Percentiles rank a stretch among this genome's conserved stretches.
Evolutionary conservation across 139 green algal species (phyloP).

Genomic region (Chlamydomonas incerta): DNA sequence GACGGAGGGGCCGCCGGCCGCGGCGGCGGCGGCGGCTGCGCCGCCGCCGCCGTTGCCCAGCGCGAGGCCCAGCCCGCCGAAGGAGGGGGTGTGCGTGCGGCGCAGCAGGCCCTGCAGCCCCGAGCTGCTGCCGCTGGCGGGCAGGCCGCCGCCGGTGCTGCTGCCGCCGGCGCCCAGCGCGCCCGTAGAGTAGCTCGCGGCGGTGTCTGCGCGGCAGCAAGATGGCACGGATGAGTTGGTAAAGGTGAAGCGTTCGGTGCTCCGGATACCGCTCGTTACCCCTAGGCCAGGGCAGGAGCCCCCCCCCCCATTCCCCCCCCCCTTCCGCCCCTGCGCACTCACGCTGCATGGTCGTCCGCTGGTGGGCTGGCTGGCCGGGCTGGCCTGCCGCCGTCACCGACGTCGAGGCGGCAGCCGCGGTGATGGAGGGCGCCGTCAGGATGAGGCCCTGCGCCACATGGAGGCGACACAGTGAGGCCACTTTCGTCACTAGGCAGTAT

Average conservation of each 20-base stretch:
- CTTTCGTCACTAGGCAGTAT: too few species aligned
- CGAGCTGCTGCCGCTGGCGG: slow-evolving; percentile 14
- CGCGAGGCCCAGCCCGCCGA: slow-evolving; percentile 1
- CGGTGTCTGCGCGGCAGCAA: too few species aligned
- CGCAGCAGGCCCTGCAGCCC: slow-evolving; percentile 33
- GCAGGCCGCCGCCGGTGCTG: neutral
- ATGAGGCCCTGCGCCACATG: slow-evolving; percentile 3
- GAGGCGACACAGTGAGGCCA: too few species aligned
- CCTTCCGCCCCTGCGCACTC: too few species aligned
- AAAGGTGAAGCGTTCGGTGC: too few species aligned
- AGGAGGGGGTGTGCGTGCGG: neutral
- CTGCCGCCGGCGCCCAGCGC: neutral
- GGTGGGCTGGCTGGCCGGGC: neutral
- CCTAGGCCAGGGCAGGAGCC: too few species aligned
- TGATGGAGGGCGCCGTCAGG: slow-evolving; percentile 10
- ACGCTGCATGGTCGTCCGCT: neutral
- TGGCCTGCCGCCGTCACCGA: neutral
- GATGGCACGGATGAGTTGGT: too few species aligned
- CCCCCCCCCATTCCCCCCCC: too few species aligned
- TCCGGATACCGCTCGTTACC: too few species aligned
- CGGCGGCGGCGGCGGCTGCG: neutral
- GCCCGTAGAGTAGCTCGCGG: too few species aligned
- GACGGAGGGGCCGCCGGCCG: neutral
- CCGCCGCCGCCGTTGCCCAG: neutral
- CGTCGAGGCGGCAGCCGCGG: neutral